Evolutionary conservation across 805 yeast species (phyloP).

Genomic region (Myxozyma vanderwaltii): DNA sequence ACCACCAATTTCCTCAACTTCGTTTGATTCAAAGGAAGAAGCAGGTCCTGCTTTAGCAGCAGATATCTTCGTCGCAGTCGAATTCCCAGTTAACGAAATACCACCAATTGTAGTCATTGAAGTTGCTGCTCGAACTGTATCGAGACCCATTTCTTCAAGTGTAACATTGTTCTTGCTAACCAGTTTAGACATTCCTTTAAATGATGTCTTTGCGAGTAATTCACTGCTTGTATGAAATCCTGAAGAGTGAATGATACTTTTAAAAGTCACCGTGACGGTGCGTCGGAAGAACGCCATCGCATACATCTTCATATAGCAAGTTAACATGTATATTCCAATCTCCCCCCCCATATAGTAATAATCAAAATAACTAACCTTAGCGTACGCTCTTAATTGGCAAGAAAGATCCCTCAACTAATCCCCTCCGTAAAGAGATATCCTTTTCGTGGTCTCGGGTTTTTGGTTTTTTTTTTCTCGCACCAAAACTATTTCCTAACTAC

Average conservation of each 20-base stretch:
- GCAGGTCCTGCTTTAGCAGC: too few species aligned
- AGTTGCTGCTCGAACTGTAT: slow-evolving; percentile 2
- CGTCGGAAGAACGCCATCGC: background rate
- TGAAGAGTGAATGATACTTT: background rate
- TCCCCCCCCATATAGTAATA: too few species aligned
- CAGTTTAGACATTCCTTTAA: background rate
- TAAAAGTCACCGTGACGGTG: background rate
- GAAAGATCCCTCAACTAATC: too few species aligned
- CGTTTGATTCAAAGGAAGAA: background rate
- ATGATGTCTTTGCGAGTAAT: slow-evolving; percentile 21
- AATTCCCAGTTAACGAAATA: background rate
- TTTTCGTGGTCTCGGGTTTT: too few species aligned
- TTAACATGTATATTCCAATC: background rate
- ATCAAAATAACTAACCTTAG: too few species aligned
- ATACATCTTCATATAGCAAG: background rate
- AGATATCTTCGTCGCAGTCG: background rate
- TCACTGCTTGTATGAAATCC: slow-evolving; percentile 25
- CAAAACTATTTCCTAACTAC: too few species aligned
- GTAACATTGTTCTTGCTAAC: background rate
- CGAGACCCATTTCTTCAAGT: slow-evolving; percentile 25
- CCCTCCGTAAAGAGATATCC: too few species aligned
- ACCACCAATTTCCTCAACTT: background rate
- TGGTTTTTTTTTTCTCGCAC: too few species aligned
- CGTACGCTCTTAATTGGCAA: too few species aligned
- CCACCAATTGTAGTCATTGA: background rate